Conservation (phyloP, 768 basidiomycete genomes). For the Tricholoma flavovirens region DNA sequence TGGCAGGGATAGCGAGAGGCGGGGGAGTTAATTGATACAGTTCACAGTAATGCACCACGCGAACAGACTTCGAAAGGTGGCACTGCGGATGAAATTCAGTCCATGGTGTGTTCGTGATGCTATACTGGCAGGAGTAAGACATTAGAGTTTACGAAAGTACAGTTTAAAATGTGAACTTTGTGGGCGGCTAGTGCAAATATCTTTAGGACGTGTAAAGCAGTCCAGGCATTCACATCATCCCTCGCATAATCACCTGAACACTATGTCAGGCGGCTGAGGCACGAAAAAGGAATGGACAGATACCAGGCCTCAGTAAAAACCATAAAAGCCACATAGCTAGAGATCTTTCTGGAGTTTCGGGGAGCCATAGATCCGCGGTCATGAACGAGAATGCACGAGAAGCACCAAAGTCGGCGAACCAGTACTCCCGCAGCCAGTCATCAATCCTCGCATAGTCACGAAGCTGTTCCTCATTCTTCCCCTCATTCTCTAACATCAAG, state of each 20-base stretch:
- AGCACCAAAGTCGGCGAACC: conserved; percentile 56
- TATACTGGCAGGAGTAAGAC: conserved; percentile 41
- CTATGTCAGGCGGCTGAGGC: not conserved
- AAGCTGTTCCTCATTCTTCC: conserved; percentile 66
- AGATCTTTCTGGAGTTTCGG: conserved; percentile 43
- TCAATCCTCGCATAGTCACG: conserved; percentile 60
- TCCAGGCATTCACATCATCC: conserved; percentile 35
- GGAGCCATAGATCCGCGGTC: conserved; percentile 49
- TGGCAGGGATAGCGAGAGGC: conserved; percentile 64
- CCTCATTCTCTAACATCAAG: conserved; percentile 80
- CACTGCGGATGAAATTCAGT: conserved; percentile 42
- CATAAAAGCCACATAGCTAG: conserved; percentile 79
- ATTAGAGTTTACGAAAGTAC: not conserved
- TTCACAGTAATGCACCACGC: conserved; percentile 39
- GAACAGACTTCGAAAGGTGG: conserved; percentile 14
- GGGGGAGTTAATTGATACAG: conserved; percentile 45
- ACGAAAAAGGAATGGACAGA: conserved; percentile 13
- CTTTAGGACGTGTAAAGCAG: conserved; percentile 48
- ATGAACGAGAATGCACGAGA: conserved; percentile 42
- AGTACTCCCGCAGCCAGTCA: conserved; percentile 59
- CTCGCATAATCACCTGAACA: conserved; percentile 42
- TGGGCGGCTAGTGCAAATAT: conserved; percentile 66
- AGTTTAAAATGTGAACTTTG: conserved; percentile 24
- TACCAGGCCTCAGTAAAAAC: conserved; percentile 61
- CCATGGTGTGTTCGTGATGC: conserved; percentile 54